A percentile compares a stretch with the other conserved stretches of the same genome.
phyloP scores from a whole-genome alignment of 2,329 filamentous ascomycete genomes.

The Colletotrichum navitas region DNA sequence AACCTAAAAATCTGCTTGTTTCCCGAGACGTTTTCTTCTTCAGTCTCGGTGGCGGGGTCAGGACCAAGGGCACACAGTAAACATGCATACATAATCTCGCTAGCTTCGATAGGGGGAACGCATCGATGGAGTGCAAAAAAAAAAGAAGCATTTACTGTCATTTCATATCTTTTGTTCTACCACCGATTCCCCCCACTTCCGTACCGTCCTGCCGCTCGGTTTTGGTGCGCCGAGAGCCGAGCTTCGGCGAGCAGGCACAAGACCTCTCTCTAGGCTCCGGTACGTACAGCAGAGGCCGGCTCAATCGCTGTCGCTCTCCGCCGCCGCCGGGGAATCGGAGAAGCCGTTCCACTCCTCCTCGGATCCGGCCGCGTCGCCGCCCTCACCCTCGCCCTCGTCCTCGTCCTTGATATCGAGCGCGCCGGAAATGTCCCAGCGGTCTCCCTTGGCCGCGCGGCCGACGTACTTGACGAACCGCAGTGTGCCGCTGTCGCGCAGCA shows the following conservation, averaged over 20 bases:
- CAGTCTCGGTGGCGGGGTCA: not conserved
- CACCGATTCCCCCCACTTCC: not conserved
- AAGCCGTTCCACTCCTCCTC: slow-evolving; percentile 71
- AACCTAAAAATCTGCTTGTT: not conserved
- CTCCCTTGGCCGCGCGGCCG: slow-evolving; percentile 82
- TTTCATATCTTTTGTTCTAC: slow-evolving; percentile 19
- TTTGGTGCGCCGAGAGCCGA: not conserved
- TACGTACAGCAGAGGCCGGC: not conserved
- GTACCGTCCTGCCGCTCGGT: not conserved
- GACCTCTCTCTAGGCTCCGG: not conserved
- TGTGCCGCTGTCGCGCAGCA: slow-evolving; percentile 86
- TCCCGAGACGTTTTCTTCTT: not conserved
- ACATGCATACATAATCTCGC: not conserved
- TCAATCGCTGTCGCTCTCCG: slow-evolving; percentile 53
- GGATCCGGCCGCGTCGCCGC: slow-evolving; percentile 48
- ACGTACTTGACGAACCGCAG: slow-evolving; percentile 98
- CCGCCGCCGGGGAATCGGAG: slow-evolving; percentile 51
- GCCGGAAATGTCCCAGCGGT: slow-evolving; percentile 91
- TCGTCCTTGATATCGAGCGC: slow-evolving; percentile 77
- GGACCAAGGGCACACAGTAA: not conserved
- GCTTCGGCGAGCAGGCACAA: not conserved
- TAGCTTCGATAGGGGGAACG: not conserved
- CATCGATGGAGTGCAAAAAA: not conserved
- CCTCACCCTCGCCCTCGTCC: slow-evolving; percentile 57
- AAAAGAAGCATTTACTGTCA: not conserved